Evolutionary conservation across 768 basidiomycete genomes (phyloP).

Genomic region (Pleurotus tuber-regium): DNA sequence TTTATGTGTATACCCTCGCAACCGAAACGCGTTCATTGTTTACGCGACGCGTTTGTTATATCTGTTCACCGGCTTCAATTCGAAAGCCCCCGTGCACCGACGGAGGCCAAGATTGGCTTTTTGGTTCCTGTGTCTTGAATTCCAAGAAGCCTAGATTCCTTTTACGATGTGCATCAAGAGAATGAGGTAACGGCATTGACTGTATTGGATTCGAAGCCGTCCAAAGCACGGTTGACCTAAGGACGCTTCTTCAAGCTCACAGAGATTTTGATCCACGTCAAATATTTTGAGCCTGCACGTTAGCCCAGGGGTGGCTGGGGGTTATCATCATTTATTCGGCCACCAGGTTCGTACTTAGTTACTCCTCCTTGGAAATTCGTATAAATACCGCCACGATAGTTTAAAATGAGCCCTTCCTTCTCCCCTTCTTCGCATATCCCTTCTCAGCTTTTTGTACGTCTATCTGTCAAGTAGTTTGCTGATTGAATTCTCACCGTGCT

Average conservation of each 20-base stretch:
- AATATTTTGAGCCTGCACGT: conserved; percentile 2
- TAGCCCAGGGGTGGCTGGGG: conserved; percentile 8
- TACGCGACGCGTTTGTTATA: conserved; percentile 54
- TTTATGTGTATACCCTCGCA: conserved; percentile 9
- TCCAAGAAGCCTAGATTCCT: neutral
- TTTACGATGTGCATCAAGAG: neutral
- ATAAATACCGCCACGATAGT: conserved; percentile 5
- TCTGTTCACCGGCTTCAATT: conserved; percentile 19
- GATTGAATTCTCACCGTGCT: too few species aligned
- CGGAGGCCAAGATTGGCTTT: conserved; percentile 3
- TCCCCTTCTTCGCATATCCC: neutral
- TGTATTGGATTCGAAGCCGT: neutral
- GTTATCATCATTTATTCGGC: neutral
- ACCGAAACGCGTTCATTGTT: conserved; percentile 17
- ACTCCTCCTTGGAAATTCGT: neutral
- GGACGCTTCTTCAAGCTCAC: neutral
- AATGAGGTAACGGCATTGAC: too few species aligned
- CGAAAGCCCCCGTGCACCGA: conserved; percentile 9
- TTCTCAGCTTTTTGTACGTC: neutral
- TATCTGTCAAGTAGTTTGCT: neutral
- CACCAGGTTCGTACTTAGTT: neutral
- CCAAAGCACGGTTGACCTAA: neutral
- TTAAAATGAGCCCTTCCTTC: neutral
- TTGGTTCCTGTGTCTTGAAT: neutral
- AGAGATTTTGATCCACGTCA: neutral